phyloP scores from a whole-genome alignment of 2,329 filamentous ascomycete genomes.

The Huntiella decipiens region DNA sequence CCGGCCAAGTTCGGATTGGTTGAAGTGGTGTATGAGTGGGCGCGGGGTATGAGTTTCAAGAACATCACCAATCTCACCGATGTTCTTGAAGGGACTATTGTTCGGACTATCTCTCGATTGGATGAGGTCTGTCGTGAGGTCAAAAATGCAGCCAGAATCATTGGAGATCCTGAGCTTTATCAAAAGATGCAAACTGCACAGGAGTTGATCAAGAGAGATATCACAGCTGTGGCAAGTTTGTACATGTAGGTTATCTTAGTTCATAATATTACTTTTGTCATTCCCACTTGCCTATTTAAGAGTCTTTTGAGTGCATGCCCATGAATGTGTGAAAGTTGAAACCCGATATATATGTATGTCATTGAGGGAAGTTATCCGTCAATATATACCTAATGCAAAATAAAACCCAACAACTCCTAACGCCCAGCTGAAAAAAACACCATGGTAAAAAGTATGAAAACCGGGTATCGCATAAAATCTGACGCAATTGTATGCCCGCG shows the following conservation, averaged over 20 bases:
- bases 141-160: constrained; percentile 87
- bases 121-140: constrained; percentile 96
- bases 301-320: no score
- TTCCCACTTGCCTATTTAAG: no score
- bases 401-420: background rate
- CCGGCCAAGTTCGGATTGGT: constrained; percentile 80
- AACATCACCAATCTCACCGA: constrained; percentile 93
- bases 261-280: no score
- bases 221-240: constrained; percentile 71
- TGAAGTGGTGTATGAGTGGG: constrained; percentile 98
- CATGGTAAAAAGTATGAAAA: background rate
- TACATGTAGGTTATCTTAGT: constrained; percentile 46
- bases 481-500: no score
- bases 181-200: constrained; percentile 94
- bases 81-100: constrained; percentile 92
- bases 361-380: no score
- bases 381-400: background rate
- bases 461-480: no score
- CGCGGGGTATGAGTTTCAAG: constrained; percentile 92
- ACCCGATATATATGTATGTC: no score
- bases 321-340: no score
- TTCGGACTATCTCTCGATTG: constrained; percentile 77
- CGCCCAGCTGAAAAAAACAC: constrained; percentile 1
- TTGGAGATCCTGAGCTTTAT: constrained; percentile 83
- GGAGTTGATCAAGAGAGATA: constrained; percentile 93